These are phyloP conservation scores for Pythium sp. DNA, from an alignment of 352 stramenopile species.

Conservation along the genomic window DNA sequence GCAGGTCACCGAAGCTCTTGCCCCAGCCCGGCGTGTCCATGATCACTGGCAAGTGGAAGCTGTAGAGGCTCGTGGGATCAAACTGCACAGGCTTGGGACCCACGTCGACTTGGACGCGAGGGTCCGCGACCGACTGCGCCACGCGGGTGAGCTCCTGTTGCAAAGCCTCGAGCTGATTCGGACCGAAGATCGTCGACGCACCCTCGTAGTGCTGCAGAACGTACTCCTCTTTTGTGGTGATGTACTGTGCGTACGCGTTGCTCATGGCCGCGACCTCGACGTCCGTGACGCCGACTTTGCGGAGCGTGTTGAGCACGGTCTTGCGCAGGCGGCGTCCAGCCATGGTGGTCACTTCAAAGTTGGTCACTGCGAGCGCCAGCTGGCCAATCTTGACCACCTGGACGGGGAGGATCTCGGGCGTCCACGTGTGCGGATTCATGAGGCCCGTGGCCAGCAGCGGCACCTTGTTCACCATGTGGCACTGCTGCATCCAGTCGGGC, in stretches of 20 bases:
- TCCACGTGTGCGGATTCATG: constrained; percentile 40
- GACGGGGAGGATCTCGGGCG: constrained; percentile 46
- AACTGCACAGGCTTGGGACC: constrained; percentile 38
- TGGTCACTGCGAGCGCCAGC: constrained; percentile 45
- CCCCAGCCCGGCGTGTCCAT: constrained; percentile 26
- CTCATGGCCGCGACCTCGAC: constrained; percentile 50
- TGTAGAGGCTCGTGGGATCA: constrained; percentile 30
- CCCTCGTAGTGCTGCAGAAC: constrained; percentile 65
- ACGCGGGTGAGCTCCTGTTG: constrained; percentile 50
- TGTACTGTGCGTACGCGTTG: constrained; percentile 65
- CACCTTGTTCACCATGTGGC: constrained; percentile 38
- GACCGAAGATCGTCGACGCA: constrained; percentile 66
- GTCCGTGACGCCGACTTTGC: constrained; percentile 26
- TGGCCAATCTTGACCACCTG: constrained; percentile 55
- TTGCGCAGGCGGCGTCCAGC: constrained; percentile 41
- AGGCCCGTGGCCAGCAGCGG: constrained; percentile 35
- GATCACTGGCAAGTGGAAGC: constrained; percentile 33
- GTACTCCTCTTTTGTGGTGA: constrained; percentile 68
- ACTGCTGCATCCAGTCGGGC: constrained; percentile 38
- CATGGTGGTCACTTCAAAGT: constrained; percentile 68
- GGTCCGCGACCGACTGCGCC: constrained; percentile 26
- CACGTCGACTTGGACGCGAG: constrained; percentile 24
- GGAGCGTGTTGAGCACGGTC: constrained; percentile 28
- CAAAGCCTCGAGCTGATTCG: constrained; percentile 56
- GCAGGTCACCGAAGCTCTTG: constrained; percentile 26